Percentiles rank a stretch among this genome's conserved stretches.
phyloP scores from a whole-genome alignment of 2,329 filamentous ascomycete species.

The Diplodia scrobiculata region DNA sequence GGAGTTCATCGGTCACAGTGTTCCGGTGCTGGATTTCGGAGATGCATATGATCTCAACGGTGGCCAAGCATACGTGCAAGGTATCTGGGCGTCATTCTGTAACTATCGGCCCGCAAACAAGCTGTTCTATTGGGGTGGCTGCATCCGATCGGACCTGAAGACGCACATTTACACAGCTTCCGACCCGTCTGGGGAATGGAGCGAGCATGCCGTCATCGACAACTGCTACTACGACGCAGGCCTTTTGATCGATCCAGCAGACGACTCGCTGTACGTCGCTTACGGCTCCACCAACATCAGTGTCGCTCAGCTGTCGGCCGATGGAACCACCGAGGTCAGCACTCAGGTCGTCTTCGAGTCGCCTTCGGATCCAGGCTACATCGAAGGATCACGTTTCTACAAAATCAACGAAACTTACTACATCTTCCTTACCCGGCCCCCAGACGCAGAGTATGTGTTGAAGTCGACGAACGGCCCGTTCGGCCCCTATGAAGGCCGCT shows the following conservation, averaged over 20 bases:
- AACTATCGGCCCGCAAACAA: conserved; percentile 55
- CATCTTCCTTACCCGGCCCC: conserved; percentile 55
- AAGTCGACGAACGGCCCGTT: conserved; percentile 52
- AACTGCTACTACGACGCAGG: conserved; percentile 62
- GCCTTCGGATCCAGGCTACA: conserved; percentile 41
- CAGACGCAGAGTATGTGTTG: conserved; percentile 53
- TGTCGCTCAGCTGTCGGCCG: conserved; percentile 55
- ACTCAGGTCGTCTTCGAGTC: conserved; percentile 50
- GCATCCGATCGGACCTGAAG: conserved; percentile 51
- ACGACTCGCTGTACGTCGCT: conserved; percentile 62
- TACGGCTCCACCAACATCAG: conserved; percentile 56
- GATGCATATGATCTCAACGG: conserved; percentile 54
- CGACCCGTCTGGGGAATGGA: conserved; percentile 48
- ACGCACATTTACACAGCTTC: conserved; percentile 59
- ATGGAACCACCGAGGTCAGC: conserved; percentile 53
- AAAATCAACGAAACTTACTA: conserved; percentile 61
- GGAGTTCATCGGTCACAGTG: conserved; percentile 47
- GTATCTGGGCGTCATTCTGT: conserved; percentile 60
- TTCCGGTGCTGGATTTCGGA: conserved; percentile 44
- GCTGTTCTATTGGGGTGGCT: conserved; percentile 62
- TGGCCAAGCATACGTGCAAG: conserved; percentile 54
- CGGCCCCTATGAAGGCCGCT: conserved; percentile 56
- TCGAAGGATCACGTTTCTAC: conserved; percentile 61
- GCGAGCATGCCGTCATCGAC: conserved; percentile 41
- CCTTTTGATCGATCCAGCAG: conserved; percentile 57